Conservation (phyloP, 768 basidiomycete species). For the Gyrodon lividus region DNA sequence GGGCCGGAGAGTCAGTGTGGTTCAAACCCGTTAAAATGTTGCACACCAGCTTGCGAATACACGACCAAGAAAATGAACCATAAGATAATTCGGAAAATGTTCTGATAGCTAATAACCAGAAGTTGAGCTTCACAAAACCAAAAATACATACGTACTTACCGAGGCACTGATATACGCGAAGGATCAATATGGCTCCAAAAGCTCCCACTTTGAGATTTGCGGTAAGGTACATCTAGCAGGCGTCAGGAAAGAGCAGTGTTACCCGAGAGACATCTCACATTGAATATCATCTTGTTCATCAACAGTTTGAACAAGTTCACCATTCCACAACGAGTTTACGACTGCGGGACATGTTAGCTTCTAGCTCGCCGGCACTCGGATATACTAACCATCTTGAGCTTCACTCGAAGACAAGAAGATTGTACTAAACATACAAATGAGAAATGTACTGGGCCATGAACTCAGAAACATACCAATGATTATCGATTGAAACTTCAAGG, state of each 20-base stretch:
- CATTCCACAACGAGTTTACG: constrained; percentile 78
- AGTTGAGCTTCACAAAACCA: not conserved
- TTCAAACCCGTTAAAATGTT: not conserved
- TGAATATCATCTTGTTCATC: constrained; percentile 76
- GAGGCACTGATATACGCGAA: constrained; percentile 75
- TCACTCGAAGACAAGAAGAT: constrained; percentile 86
- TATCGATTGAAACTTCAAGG: constrained; percentile 89
- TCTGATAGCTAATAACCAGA: constrained; percentile 65
- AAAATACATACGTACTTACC: constrained; percentile 35
- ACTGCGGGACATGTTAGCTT: constrained; percentile 43
- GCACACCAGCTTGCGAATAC: constrained; percentile 81
- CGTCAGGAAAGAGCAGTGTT: constrained; percentile 6
- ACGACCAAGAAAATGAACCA: constrained; percentile 78
- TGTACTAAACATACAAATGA: constrained; percentile 41
- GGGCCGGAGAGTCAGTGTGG: constrained; percentile 2
- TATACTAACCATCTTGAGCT: constrained; percentile 68
- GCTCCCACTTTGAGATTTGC: constrained; percentile 46
- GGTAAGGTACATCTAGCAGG: constrained; percentile 63
- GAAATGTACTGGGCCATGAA: not conserved
- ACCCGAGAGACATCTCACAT: constrained; percentile 43
- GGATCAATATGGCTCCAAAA: constrained; percentile 78
- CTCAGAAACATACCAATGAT: constrained; percentile 63
- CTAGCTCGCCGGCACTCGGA: not conserved
- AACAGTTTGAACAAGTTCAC: constrained; percentile 76
- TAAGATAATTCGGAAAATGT: constrained; percentile 70